phyloP scores from a whole-genome alignment of 345 rosid species.

The Kandelia obovata region DNA sequence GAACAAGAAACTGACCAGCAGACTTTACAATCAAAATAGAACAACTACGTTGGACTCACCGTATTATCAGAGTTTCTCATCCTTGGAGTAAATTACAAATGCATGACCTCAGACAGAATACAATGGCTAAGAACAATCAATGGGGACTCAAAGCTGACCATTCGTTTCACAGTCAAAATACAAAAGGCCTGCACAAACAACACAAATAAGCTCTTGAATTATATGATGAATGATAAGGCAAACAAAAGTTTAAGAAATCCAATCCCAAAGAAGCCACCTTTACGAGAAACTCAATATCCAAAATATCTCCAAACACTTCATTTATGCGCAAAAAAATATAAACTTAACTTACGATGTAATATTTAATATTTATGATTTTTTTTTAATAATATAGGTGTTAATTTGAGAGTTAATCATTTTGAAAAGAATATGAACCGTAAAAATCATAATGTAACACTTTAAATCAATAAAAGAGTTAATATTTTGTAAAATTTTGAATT shows the following conservation, averaged over 20 bases:
- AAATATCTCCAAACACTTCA: background rate
- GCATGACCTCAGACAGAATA: background rate
- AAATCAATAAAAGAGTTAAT: no score
- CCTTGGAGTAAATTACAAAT: background rate
- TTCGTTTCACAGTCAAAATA: background rate
- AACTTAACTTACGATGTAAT: no score
- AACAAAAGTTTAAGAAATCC: no score
- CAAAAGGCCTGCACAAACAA: slow-evolving; percentile 2
- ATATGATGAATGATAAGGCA: background rate
- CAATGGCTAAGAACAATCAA: background rate
- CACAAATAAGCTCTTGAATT: background rate
- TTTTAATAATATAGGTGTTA: no score
- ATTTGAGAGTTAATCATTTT: no score
- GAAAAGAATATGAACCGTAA: no score
- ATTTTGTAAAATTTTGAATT: no score
- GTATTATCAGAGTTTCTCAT: background rate
- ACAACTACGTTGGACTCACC: background rate
- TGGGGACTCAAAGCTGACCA: background rate
- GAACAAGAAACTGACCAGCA: background rate
- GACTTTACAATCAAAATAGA: background rate
- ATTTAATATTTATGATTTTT: no score
- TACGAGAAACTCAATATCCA: background rate
- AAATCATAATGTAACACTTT: no score
- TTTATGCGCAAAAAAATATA: slow-evolving; percentile 1
- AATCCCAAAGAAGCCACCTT: no score